Percentiles rank a stretch among this genome's conserved stretches.
phyloP scores from a whole-genome alignment of 176 grass and related monocot genomes.

The Ensete glaucum region DNA sequence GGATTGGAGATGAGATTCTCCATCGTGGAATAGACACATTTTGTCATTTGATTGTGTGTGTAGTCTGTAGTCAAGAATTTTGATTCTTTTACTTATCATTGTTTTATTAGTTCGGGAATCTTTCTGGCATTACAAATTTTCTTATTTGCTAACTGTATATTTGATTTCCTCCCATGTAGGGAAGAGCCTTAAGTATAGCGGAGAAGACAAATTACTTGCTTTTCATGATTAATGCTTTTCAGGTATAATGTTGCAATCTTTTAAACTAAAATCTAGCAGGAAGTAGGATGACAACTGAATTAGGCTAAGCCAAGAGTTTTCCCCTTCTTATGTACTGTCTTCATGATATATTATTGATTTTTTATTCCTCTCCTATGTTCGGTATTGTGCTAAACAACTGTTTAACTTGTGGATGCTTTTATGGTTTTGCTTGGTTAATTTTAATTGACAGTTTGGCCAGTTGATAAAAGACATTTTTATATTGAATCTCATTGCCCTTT shows the following conservation, averaged over 20 bases:
- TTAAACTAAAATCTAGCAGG: neutral
- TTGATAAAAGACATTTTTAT: too few species aligned
- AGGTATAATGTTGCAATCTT: slow-evolving; percentile 33
- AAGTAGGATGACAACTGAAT: neutral
- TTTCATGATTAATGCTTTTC: slow-evolving; percentile 97
- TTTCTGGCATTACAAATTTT: neutral
- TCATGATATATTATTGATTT: too few species aligned
- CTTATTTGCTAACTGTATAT: slow-evolving; percentile 14
- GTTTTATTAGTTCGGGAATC: neutral
- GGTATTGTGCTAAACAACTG: too few species aligned
- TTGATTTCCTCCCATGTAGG: slow-evolving; percentile 30
- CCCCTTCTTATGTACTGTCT: too few species aligned
- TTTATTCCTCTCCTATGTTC: too few species aligned
- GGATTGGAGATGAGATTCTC: neutral
- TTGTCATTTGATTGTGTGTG: neutral
- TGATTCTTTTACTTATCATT: slow-evolving; percentile 1
- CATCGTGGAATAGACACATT: neutral
- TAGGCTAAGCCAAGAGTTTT: neutral
- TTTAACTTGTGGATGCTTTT: too few species aligned
- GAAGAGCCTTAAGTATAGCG: slow-evolving; percentile 54
- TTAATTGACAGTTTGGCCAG: too few species aligned
- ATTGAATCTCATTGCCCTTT: too few species aligned
- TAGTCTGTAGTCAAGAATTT: neutral
- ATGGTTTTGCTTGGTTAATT: too few species aligned
- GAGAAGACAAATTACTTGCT: slow-evolving; percentile 95